A percentile compares a stretch with the other conserved stretches of the same genome.
These are phyloP conservation scores for Myriangium duriaei DNA, from an alignment of 2,329 filamentous ascomycete genomes.

Conservation along the genomic window DNA sequence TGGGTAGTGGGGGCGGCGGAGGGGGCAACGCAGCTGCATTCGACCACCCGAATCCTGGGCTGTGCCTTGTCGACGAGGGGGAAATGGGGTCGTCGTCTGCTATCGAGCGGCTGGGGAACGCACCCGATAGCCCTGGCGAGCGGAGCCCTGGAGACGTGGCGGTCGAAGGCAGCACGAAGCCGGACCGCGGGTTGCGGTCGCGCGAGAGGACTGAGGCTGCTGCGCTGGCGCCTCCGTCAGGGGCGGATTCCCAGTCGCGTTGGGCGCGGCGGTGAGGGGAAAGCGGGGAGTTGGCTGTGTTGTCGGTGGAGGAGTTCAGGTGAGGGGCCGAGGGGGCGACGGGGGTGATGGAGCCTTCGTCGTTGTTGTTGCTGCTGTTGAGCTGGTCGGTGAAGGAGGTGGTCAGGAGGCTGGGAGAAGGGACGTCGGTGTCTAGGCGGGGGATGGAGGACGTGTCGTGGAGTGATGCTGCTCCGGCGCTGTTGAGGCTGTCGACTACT, in stretches of 20 bases:
- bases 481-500: conserved; percentile 34
- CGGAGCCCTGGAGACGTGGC: neutral
- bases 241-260: conserved; percentile 12
- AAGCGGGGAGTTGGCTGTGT: conserved; percentile 7
- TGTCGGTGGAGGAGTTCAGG: conserved; percentile 1
- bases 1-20: too few species aligned
- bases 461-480: conserved; percentile 12
- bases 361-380: conserved; percentile 15
- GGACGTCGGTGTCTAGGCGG: conserved; percentile 18
- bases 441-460: conserved; percentile 18
- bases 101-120: neutral
- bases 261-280: conserved; percentile 2
- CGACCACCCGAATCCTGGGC: too few species aligned
- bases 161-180: conserved; percentile 9
- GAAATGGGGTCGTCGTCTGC: neutral
- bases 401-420: conserved; percentile 9
- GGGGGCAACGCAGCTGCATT: too few species aligned
- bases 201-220: conserved; percentile 10
- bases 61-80: too few species aligned
- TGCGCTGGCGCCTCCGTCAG: conserved; percentile 12
- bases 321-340: conserved; percentile 1
- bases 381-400: neutral
- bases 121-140: neutral
- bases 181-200: conserved; percentile 6
- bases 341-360: conserved; percentile 10